Evolutionary conservation across 768 basidiomycete species (phyloP).

Genomic region (Pisolithus marmoratus): DNA sequence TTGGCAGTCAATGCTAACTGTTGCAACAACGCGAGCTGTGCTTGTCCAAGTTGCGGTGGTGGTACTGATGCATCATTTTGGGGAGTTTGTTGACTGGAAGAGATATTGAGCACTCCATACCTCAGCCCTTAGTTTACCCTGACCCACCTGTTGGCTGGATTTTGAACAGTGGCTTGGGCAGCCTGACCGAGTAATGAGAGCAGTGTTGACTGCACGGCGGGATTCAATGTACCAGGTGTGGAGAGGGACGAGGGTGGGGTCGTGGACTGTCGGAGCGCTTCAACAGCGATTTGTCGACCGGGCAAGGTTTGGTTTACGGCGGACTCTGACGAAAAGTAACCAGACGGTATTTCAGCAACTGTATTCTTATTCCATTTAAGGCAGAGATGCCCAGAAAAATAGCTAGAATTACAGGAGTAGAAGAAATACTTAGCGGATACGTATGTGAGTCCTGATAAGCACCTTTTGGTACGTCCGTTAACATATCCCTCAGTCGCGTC

Average conservation of each 20-base stretch:
- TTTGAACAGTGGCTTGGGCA: slow-evolving; percentile 36
- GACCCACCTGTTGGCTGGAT: slow-evolving; percentile 36
- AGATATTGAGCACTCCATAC: slow-evolving; percentile 3
- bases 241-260: slow-evolving; percentile 23
- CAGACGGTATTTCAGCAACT: slow-evolving; percentile 53
- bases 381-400: slow-evolving; percentile 37
- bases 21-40: slow-evolving; percentile 68
- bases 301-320: slow-evolving; percentile 32
- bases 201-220: slow-evolving; percentile 54
- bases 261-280: slow-evolving; percentile 22
- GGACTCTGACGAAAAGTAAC: slow-evolving; percentile 57
- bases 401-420: slow-evolving; percentile 63
- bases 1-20: slow-evolving; percentile 65
- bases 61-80: slow-evolving; percentile 43
- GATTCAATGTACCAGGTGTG: slow-evolving; percentile 18
- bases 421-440: slow-evolving; percentile 80
- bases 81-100: slow-evolving; percentile 60
- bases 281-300: slow-evolving; percentile 35
- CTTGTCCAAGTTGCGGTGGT: slow-evolving; percentile 37
- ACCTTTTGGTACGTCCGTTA: slow-evolving; percentile 77
- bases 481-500: slow-evolving; percentile 62
- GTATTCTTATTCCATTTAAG: slow-evolving; percentile 49
- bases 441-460: slow-evolving; percentile 62
- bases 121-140: too few relatives aligned
- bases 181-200: slow-evolving; percentile 69